These are phyloP conservation scores for Byssoonygena ceratinophila DNA, from an alignment of 2,329 filamentous ascomycete genomes.

Conservation along the genomic window DNA sequence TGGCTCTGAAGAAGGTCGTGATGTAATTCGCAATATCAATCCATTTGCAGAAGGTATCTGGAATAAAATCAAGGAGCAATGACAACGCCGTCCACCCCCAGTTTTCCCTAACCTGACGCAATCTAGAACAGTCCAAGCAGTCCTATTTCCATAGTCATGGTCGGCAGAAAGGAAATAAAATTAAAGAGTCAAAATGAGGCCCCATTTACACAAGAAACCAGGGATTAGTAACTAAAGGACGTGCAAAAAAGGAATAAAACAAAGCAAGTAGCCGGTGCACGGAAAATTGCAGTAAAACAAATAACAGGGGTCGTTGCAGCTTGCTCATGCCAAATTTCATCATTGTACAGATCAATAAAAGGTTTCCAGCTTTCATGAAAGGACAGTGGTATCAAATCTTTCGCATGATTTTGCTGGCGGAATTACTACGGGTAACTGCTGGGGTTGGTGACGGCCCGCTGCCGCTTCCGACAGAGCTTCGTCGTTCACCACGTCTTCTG, in stretches of 20 bases:
- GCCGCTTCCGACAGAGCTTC: slow-evolving; percentile 30
- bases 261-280: slow-evolving; percentile 19
- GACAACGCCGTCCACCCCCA: slow-evolving; percentile 35
- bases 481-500: slow-evolving; percentile 31
- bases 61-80: slow-evolving; percentile 15
- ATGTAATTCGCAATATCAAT: too few relatives aligned
- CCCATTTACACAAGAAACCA: slow-evolving; percentile 35
- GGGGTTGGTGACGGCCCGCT: slow-evolving; percentile 23
- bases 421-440: slow-evolving; percentile 36
- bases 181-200: slow-evolving; percentile 22
- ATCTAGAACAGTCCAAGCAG: slow-evolving; percentile 29
- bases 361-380: slow-evolving; percentile 8
- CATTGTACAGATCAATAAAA: slow-evolving; percentile 12
- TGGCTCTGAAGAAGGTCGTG: too few relatives aligned
- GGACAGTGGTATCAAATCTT: slow-evolving; percentile 9
- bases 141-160: slow-evolving; percentile 13
- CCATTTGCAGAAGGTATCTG: slow-evolving; percentile 7
- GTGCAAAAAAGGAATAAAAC: slow-evolving; percentile 12
- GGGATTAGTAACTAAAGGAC: slow-evolving; percentile 7
- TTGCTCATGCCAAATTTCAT: slow-evolving; percentile 12
- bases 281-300: slow-evolving; percentile 15
- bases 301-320: slow-evolving; percentile 10
- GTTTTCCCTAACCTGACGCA: slow-evolving; percentile 36
- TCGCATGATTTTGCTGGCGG: slow-evolving; percentile 22
- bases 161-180: slow-evolving; percentile 21